Evolutionary conservation across 192 early-diverging fungal genomes (phyloP), one percentile per base, ranked within the genome.

Genomic region (Coemansia sp.): DNA sequence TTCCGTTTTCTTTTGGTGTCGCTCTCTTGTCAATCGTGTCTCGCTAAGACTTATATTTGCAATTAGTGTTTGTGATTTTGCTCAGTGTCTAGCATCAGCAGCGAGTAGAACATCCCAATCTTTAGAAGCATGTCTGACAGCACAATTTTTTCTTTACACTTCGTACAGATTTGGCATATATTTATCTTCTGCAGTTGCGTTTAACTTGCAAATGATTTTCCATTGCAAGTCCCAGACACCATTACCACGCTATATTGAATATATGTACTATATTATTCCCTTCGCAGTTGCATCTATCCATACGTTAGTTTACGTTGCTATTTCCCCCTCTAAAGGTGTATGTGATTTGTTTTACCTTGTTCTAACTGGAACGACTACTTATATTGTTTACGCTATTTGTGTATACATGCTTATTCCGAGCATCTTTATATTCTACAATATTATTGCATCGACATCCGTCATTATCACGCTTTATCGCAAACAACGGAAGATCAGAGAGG

Each of bases 201-300:
- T 72, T 33, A 77, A 77, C 33, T 29, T 77, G 35, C 75, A 77
- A 9, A 71, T 77, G 66, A 48, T 60, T 7, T 71, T 77, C 23
- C 59, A 68, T 7, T 66, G 69, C 16, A 64, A 45, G 8, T 68
- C 64, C 18, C 57, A 42, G 25, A 34, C 35, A 13, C 61, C 52
- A 12, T 34, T 77, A 12, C 75, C 75, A 5, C 16, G 34, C 7
- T 77, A 77, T 42, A 52, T 64, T 3, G 70, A 77, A 59, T 68
- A 67, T n/a, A 43, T 77, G 31, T 77, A 77, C 35, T 77, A 63
- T 45, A 46, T 63, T 7, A 58, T 72, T 18, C 67, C 75, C 7
- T 58, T 69, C 2, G 10, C 48, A 0, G 55, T 72, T 9, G n/a
- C 63, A 1, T 2, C 59, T 7, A 31, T 72, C 0, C 75, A 78